Evolutionary conservation across 352 stramenopile species (phyloP), one percentile per base, ranked within the genome.

Genomic region (Phytophthora vignae): DNA sequence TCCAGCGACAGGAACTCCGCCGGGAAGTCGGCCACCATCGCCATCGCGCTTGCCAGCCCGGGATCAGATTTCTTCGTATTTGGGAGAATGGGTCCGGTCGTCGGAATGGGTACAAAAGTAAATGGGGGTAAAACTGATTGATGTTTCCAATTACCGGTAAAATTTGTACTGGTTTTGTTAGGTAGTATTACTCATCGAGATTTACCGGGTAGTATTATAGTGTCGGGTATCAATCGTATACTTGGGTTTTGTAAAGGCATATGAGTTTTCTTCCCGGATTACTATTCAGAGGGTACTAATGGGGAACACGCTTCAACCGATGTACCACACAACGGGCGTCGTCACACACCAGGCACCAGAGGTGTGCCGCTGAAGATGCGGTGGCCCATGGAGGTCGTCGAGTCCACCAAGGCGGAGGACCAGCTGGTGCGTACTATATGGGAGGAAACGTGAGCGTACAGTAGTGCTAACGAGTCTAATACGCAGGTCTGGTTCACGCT

Each of bases 401-500:
- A 61, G 49, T 63, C 71, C 15, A 74, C 76, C 31, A 77, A 81
- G 60, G 72, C 67, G 3, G 75, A 85, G 56, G 76, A 79, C 59
- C 78, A 85, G 36, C 52, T 85, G 50, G 78, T 84, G 46, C 56
- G 77, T 67, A 19, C 14, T 31, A 9, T 36, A 8, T 36, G 12
- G 4, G n/a, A 17, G n/a, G 15, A 19, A 19, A 0, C 22, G 8
- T 58, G 27, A 2, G 6, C 38, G 2, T 27, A 1, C 1, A 19
- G 4, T 11, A 12, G 14, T 17, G 42, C 55, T 75, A 53, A 70
- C 38, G 12, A 15, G 19, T 61, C 31, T 42, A 12, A 22, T 66
- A n/a, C 66, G 11, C 54, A 96, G 89, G 76, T 91, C 55, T 96
- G 89, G 89, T 96, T 96, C 64, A 71, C 83, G 57, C 81, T 96